Evolutionary conservation across 2,329 filamentous ascomycete species (phyloP).

Genomic region (Xylaria sp.): DNA sequence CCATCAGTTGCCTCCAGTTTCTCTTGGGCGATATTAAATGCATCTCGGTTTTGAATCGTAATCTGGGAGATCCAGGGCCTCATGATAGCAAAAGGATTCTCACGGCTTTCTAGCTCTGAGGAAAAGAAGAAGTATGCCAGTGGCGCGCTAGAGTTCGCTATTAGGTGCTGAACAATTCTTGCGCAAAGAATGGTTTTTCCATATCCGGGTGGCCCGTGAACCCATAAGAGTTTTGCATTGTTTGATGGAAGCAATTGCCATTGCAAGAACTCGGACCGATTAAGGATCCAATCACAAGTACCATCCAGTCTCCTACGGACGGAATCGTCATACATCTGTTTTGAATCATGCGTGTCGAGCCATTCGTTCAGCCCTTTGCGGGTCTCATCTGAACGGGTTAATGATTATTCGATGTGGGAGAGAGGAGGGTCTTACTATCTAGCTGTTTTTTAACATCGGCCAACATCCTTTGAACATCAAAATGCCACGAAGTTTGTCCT

Average conservation of each 20-base stretch:
- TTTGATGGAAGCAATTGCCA: slow-evolving; percentile 39
- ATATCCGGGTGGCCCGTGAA: slow-evolving; percentile 49
- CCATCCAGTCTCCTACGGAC: slow-evolving; percentile 37
- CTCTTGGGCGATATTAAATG: slow-evolving; percentile 33
- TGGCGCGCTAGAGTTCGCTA: neutral
- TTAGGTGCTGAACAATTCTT: slow-evolving; percentile 45
- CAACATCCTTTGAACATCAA: too few species aligned
- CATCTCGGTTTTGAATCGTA: slow-evolving; percentile 11
- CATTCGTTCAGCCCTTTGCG: slow-evolving; percentile 1
- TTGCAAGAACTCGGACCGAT: slow-evolving; percentile 22
- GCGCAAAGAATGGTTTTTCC: slow-evolving; percentile 52
- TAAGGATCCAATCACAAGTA: slow-evolving; percentile 49
- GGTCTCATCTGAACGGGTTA: slow-evolving; percentile 16
- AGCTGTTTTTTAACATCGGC: too few species aligned
- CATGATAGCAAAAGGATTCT: slow-evolving; percentile 44
- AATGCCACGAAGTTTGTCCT: too few species aligned
- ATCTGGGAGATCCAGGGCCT: slow-evolving; percentile 50
- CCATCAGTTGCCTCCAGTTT: slow-evolving; percentile 9
- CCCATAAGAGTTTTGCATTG: slow-evolving; percentile 46
- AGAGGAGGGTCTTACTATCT: too few species aligned
- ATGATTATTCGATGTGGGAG: too few species aligned
- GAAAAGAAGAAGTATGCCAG: slow-evolving; percentile 51
- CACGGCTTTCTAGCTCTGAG: slow-evolving; percentile 42
- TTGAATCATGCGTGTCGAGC: slow-evolving; percentile 11
- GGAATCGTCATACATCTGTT: slow-evolving; percentile 38